Evolutionary conservation across 2,329 filamentous ascomycete species (phyloP).

Genomic region (Ambrosiella xylebori): DNA sequence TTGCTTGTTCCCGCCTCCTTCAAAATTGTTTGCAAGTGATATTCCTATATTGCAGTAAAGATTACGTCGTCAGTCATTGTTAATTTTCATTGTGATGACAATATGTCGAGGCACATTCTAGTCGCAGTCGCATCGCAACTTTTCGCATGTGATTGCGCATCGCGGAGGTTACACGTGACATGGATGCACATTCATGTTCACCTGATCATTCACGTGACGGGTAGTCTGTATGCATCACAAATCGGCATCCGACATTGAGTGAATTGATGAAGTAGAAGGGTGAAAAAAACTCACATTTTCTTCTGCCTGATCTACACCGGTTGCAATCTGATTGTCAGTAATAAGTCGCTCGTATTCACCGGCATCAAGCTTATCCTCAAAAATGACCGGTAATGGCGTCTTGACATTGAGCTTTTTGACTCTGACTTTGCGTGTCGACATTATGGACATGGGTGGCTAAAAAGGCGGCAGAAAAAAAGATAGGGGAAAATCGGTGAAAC

Average conservation of each 20-base stretch:
- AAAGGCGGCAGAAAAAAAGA: conserved; percentile 7
- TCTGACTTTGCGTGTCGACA: conserved; percentile 53
- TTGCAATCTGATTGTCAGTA: conserved; percentile 73
- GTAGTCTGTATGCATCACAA: conserved; percentile 16
- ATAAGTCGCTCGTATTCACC: conserved; percentile 73
- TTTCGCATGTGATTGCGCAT: conserved; percentile 1
- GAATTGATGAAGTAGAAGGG: conserved; percentile 14
- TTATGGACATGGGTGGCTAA: conserved; percentile 24
- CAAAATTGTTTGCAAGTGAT: conserved; percentile 75
- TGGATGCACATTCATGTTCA: conserved; percentile 17
- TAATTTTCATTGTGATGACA: background rate
- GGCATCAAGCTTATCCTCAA: conserved; percentile 79
- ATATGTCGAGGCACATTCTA: background rate
- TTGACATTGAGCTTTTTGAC: conserved; percentile 88
- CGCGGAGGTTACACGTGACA: conserved; percentile 10
- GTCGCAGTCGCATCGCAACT: background rate
- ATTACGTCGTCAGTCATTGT: background rate
- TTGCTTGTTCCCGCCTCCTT: conserved; percentile 37
- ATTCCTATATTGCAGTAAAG: conserved; percentile 46
- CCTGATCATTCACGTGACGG: conserved; percentile 29
- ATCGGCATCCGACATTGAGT: conserved; percentile 4
- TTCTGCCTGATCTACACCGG: conserved; percentile 90
- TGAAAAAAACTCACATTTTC: conserved; percentile 64
- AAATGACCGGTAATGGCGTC: conserved; percentile 69
- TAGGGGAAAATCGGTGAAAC: conserved; percentile 16